Evolutionary conservation across 2,329 filamentous ascomycete genomes (phyloP).

Genomic region (Aspergillus fumigatiaffinis): DNA sequence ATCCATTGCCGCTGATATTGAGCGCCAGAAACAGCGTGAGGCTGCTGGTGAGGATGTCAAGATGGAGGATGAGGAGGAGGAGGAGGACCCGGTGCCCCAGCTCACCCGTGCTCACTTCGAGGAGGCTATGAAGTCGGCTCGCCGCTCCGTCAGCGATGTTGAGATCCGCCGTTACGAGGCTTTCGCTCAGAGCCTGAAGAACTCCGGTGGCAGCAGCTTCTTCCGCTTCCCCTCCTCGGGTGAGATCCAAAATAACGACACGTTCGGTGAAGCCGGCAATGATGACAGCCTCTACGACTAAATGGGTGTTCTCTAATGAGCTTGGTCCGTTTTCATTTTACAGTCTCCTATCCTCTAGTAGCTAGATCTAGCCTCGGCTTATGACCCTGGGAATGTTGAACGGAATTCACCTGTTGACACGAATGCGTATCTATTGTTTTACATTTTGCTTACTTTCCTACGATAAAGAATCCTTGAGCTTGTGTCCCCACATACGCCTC

Average conservation of each 20-base stretch:
- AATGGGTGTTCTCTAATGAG: slow-evolving; percentile 29
- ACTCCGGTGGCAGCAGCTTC: slow-evolving; percentile 87
- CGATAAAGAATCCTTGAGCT: background rate
- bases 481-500: background rate
- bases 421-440: background rate
- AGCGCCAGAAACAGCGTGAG: slow-evolving; percentile 84
- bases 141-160: slow-evolving; percentile 90
- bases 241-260: slow-evolving; percentile 52
- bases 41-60: slow-evolving; percentile 70
- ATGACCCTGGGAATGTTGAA: slow-evolving; percentile 14
- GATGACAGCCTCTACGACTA: slow-evolving; percentile 98
- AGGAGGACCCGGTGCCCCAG: slow-evolving; percentile 90
- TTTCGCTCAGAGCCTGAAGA: slow-evolving; percentile 99
- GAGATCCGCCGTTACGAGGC: slow-evolving; percentile 98
- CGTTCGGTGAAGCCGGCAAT: slow-evolving; percentile 82
- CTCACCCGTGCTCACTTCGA: slow-evolving; percentile 96
- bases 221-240: slow-evolving; percentile 84
- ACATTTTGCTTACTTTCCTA: background rate
- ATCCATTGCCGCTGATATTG: slow-evolving; percentile 82
- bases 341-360: slow-evolving; percentile 44
- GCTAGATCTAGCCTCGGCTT: slow-evolving; percentile 20
- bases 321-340: slow-evolving; percentile 27
- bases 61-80: slow-evolving; percentile 66
- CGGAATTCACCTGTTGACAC: background rate
- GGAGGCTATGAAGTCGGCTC: slow-evolving; percentile 94